Percentiles rank a stretch among this genome's conserved stretches.
These are phyloP conservation scores for Murraya paniculata DNA, from an alignment of 345 rosid species.

Conservation along the genomic window DNA sequence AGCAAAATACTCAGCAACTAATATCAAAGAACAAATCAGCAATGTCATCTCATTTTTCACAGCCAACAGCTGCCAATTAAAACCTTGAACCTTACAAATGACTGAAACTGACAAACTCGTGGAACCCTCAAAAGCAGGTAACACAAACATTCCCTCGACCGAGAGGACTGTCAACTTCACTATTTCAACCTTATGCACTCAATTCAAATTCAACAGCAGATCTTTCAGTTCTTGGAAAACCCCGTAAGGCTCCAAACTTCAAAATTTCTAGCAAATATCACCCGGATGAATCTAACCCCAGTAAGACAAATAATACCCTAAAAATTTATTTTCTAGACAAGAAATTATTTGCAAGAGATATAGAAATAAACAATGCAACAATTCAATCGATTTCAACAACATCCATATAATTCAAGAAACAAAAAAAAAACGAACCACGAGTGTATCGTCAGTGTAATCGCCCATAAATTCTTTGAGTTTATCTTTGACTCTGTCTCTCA, in stretches of 20 bases:
- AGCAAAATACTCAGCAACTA: background rate
- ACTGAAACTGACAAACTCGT: background rate
- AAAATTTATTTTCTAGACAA: background rate
- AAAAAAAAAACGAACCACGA: conserved; percentile 55
- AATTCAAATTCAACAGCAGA: too few relatives aligned
- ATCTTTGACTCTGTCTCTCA: conserved; percentile 63
- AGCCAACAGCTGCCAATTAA: background rate
- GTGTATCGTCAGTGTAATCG: conserved; percentile 94
- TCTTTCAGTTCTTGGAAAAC: background rate
- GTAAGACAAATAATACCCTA: background rate
- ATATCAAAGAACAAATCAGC: background rate
- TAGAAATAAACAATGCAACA: background rate
- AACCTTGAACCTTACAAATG: background rate
- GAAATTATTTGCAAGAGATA: too few relatives aligned
- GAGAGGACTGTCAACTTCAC: too few relatives aligned
- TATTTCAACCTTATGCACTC: too few relatives aligned
- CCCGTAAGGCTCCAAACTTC: background rate
- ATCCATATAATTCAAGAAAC: background rate
- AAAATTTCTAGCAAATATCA: background rate
- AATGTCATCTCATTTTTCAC: background rate
- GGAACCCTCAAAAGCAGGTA: background rate
- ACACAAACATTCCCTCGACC: background rate
- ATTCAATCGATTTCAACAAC: conserved; percentile 3
- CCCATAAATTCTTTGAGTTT: conserved; percentile 98
- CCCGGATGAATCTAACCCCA: background rate